Percentiles rank a stretch among this genome's conserved stretches.
Evolutionary conservation across 441 rosid genomes (phyloP).

Genomic region (Corymbia citriodora): DNA sequence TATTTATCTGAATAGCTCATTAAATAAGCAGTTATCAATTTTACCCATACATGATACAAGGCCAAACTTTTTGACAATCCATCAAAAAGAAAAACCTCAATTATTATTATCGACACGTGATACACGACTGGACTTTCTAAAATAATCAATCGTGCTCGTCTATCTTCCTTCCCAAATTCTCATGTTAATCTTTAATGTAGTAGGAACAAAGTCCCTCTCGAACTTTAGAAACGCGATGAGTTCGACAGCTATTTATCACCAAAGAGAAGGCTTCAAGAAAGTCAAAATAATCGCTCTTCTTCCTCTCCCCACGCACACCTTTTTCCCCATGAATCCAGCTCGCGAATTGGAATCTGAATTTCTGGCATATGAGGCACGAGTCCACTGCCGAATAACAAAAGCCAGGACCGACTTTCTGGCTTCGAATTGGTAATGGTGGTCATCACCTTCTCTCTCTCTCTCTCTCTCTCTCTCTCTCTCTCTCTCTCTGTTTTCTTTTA

Average conservation of each 20-base stretch:
- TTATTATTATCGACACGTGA: neutral
- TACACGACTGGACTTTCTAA: neutral
- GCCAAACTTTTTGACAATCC: neutral
- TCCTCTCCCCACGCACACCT: neutral
- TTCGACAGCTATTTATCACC: neutral
- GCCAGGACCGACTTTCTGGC: neutral
- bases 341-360: neutral
- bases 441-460: neutral
- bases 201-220: neutral
- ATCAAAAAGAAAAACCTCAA: neutral
- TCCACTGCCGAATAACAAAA: neutral
- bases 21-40: neutral
- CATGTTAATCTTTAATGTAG: neutral
- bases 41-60: neutral
- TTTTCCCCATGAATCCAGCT: neutral
- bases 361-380: neutral
- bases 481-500: neutral
- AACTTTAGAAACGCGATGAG: neutral
- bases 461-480: neutral
- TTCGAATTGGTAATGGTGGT: neutral
- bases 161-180: neutral
- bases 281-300: neutral
- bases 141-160: neutral
- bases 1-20: neutral
- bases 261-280: neutral